Evolutionary conservation across 352 stramenopile genomes (phyloP).

Genomic region (Phytophthora cactorum): DNA sequence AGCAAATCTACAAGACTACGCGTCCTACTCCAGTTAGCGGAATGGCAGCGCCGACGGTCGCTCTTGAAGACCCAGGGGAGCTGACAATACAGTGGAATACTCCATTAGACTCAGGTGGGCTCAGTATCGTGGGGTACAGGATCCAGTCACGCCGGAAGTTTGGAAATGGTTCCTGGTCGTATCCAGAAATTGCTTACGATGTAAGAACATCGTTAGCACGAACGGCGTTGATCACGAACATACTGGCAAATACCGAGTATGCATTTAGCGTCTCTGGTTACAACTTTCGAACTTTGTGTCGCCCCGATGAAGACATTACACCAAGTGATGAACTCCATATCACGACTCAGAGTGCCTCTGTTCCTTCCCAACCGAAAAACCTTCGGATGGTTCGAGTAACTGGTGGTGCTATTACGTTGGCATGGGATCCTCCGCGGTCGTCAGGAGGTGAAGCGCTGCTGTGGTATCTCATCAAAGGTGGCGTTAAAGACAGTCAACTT

Average conservation of each 20-base stretch:
- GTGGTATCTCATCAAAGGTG: constrained; percentile 40
- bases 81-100: constrained; percentile 47
- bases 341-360: constrained; percentile 40
- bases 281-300: constrained; percentile 56
- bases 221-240: constrained; percentile 34
- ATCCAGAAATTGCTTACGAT: constrained; percentile 45
- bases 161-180: constrained; percentile 43
- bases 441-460: constrained; percentile 36
- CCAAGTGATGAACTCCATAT: constrained; percentile 44
- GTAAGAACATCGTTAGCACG: constrained; percentile 24
- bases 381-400: constrained; percentile 32
- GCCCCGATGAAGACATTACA: constrained; percentile 27
- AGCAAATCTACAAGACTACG: constrained; percentile 38
- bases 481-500: background rate
- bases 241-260: constrained; percentile 52
- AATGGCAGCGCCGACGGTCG: constrained; percentile 34
- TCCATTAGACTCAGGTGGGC: constrained; percentile 51
- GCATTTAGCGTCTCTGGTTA: constrained; percentile 51
- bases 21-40: constrained; percentile 33
- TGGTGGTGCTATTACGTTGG: constrained; percentile 48
- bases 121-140: constrained; percentile 52
- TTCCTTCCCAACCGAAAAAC: constrained; percentile 52
- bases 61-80: constrained; percentile 52
- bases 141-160: constrained; percentile 34
- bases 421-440: constrained; percentile 55